Evolutionary conservation across 345 rosid genomes (phyloP).

Genomic region (Brassica rapa): DNA sequence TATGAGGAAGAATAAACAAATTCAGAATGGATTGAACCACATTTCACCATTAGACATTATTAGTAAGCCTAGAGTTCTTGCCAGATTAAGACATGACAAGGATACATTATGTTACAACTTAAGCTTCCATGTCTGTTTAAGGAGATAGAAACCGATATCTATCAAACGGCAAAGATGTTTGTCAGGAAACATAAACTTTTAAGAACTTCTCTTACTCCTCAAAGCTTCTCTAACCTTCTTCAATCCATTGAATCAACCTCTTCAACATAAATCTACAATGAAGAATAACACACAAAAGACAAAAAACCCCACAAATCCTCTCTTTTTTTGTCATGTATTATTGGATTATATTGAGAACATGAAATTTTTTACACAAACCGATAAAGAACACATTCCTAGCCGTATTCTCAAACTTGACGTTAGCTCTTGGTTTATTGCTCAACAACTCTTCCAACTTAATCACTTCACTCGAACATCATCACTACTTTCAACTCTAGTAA

Average conservation of each 20-base stretch:
- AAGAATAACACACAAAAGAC: not conserved
- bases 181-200: too few species aligned
- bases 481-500: not conserved
- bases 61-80: not conserved
- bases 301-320: not conserved
- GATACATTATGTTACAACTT: not conserved
- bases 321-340: too few species aligned
- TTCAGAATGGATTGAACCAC: not conserved
- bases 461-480: constrained; percentile 14
- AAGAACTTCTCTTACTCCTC: not conserved
- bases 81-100: not conserved
- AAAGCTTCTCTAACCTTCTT: not conserved
- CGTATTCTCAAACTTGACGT: not conserved
- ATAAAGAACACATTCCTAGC: not conserved
- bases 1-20: not conserved
- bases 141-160: constrained; percentile 1
- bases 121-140: not conserved
- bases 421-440: constrained; percentile 11
- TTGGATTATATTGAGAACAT: too few species aligned
- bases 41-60: not conserved
- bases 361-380: too few species aligned
- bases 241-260: constrained; percentile 4
- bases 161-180: not conserved
- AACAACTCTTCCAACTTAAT: constrained; percentile 15
- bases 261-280: constrained; percentile 25